Base-by-base conservation (phyloP, 2,329 filamentous ascomycete genomes). In the Lachnellula subtilissima region DNA sequence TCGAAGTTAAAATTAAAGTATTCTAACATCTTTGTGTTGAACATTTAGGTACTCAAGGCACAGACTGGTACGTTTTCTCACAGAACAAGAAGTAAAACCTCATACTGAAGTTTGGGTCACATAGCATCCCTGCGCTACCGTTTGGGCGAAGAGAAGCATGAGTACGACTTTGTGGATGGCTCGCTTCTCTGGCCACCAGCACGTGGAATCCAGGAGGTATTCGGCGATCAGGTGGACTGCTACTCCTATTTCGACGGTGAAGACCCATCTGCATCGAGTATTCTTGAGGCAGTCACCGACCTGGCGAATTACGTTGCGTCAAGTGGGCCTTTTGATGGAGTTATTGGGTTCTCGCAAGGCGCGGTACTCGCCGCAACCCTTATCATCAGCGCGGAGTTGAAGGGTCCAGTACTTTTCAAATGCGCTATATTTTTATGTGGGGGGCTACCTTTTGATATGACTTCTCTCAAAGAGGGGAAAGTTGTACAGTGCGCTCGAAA, bases 331-430 rank as follows among this genome's bases (percentile, higher is more conserved):
- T 48, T 28, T 17, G 22, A 68, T 68, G 25, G 74, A 74, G 47
- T 75, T 76, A 71, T 92, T 88, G 0, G 85, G 81, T 9, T 71
- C 69, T 28, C 22, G 1, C 11, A 48, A 8, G 45, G 17, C n/a
- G 12, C 42, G 15, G n/a, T 19, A 19, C 19, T 45, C 5, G 42
- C 22, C 11, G 42, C 17, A 11, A 22, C 42, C 11, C 12, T 19
- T n/a, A n/a, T 45, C 12, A 45, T 45, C 37, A 40, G 37, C 15
- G 14, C 15, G 4, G 37, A 40, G 17, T n/a, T 8, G 5, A n/a
- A 9, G 17, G 17, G 15, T 5, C 37, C 15, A 17, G 37, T 17
- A 32, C 28, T 9, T 32, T 17, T 40, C 37, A 40, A 40, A 17
- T 15, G 14, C 5, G 37, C 37, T 7, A 40, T 40, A n/a, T 40